Conservation (phyloP, 75 land plant species). For the Cunninghamia lanceolata region DNA sequence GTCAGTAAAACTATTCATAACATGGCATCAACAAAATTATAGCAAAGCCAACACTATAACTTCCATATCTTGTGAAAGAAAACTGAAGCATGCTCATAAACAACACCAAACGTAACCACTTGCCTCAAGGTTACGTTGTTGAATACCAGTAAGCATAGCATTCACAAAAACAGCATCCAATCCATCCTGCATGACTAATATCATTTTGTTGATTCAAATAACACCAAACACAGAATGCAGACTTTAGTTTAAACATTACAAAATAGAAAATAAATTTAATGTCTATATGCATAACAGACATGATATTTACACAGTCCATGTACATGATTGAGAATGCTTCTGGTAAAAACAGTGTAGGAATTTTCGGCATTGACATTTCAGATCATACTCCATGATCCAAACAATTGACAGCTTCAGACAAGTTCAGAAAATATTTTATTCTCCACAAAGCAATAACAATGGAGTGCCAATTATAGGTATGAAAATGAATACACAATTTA, state of each 20-base stretch:
- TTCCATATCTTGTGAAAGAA: not conserved
- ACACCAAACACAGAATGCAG: not conserved
- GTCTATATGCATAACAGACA: not conserved
- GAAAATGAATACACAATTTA: not conserved
- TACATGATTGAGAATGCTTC: no score
- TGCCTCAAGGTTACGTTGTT: conserved; percentile 96
- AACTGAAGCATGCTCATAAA: not conserved
- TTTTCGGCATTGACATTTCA: no score
- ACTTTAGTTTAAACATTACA: not conserved
- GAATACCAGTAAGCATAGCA: conserved; percentile 80
- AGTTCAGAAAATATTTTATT: not conserved
- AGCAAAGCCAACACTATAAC: not conserved
- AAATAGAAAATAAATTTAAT: not conserved
- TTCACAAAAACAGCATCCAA: conserved; percentile 95
- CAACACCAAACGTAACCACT: conserved; percentile 12
- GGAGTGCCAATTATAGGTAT: not conserved
- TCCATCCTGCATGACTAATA: conserved; percentile 34
- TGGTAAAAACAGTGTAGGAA: no score
- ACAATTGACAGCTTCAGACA: conserved; percentile 7
- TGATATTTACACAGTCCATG: no score
- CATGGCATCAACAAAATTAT: not conserved
- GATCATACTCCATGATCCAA: no score
- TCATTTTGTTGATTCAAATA: conserved; percentile 1
- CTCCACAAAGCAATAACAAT: not conserved
- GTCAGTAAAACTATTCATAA: not conserved